A percentile compares a stretch with the other conserved stretches of the same genome.
phyloP scores from a whole-genome alignment of 768 basidiomycete genomes.

The Termitomyces titanicus region DNA sequence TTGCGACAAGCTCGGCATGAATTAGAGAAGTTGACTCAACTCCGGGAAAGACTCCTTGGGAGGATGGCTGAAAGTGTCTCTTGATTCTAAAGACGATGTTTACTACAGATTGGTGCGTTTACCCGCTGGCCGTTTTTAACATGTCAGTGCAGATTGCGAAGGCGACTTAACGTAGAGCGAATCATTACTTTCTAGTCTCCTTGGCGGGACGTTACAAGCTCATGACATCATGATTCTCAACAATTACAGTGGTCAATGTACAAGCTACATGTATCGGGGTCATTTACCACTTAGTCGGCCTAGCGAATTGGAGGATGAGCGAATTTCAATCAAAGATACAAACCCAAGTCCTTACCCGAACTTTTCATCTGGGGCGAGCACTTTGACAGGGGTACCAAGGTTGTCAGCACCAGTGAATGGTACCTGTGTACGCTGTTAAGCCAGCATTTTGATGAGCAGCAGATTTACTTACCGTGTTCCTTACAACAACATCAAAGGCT shows the following conservation, averaged over 20 bases:
- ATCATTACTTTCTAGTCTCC: not conserved
- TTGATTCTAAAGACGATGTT: not conserved
- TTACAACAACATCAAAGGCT: not conserved
- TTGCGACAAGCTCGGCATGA: conserved; percentile 36
- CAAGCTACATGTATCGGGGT: not conserved
- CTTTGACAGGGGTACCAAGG: conserved; percentile 22
- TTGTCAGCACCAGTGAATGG: conserved; percentile 24
- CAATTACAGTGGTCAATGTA: not conserved
- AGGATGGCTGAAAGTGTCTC: conserved; percentile 42
- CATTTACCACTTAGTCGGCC: conserved; percentile 10
- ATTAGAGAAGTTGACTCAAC: conserved; percentile 42
- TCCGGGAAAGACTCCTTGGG: conserved; percentile 42
- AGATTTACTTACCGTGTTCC: conserved; percentile 19
- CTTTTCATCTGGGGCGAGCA: conserved; percentile 24
- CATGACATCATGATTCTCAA: not conserved
- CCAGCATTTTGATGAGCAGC: not conserved
- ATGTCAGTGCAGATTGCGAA: not conserved
- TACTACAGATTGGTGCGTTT: not conserved
- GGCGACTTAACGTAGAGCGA: too few relatives aligned
- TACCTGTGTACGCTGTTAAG: conserved; percentile 8
- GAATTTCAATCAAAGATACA: not conserved
- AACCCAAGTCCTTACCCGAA: conserved; percentile 25
- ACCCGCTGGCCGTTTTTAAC: not conserved
- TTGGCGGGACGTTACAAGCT: not conserved
- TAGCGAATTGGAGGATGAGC: not conserved